Evolutionary conservation across 2,329 filamentous ascomycete genomes (phyloP).

Genomic region (Ambrosiella xylebori): DNA sequence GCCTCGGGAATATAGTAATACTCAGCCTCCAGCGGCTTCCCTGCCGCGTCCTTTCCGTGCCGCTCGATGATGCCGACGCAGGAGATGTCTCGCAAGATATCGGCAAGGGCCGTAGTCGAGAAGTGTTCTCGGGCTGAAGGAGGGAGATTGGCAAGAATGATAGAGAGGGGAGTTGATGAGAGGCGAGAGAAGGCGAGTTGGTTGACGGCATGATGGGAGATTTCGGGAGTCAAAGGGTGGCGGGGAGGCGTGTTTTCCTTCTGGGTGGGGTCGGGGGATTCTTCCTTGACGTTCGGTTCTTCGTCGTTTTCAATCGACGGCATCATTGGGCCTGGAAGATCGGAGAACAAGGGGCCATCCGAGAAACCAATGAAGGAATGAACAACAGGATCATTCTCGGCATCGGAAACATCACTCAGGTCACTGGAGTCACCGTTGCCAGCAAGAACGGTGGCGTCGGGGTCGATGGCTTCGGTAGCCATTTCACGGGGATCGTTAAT

Average conservation of each 20-base stretch:
- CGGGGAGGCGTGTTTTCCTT: neutral
- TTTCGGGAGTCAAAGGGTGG: conserved; percentile 19
- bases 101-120: conserved; percentile 45
- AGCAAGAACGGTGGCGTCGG: conserved; percentile 19
- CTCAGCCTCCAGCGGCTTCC: conserved; percentile 83
- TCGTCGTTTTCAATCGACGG: neutral
- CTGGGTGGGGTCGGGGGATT: neutral
- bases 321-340: neutral
- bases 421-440: conserved; percentile 23
- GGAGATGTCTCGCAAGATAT: conserved; percentile 45
- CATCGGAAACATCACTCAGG: conserved; percentile 36
- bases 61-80: conserved; percentile 81
- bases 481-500: conserved; percentile 16
- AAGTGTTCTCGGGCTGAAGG: conserved; percentile 41
- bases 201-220: conserved; percentile 81
- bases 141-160: conserved; percentile 76
- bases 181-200: conserved; percentile 89
- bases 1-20: conserved; percentile 90
- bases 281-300: neutral
- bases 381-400: conserved; percentile 77
- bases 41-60: conserved; percentile 89
- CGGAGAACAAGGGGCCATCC: conserved; percentile 45
- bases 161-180: conserved; percentile 77
- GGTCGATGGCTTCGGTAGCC: conserved; percentile 28
- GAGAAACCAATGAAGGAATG: conserved; percentile 79